Base-by-base conservation (phyloP, 2,329 filamentous ascomycete species). In the Calonectria crousiana region DNA sequence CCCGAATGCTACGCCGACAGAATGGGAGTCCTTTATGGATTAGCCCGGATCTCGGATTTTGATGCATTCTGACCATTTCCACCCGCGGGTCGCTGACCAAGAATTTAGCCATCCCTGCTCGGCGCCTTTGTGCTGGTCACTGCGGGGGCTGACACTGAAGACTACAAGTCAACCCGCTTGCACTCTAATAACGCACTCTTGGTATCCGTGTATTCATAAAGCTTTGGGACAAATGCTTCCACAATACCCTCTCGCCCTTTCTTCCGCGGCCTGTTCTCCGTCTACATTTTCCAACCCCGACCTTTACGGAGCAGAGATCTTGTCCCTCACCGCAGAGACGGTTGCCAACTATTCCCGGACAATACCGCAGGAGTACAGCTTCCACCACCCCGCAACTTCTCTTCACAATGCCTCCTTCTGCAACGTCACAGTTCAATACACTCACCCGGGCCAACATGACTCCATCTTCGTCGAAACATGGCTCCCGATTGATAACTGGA, bases 401-500 rank as follows among this genome's bases (percentile, higher is more conserved):
- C 32, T 67, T 16, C 51, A 62, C 4, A 62, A 67, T n/a, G 62
- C 52, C 6, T 51, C 51, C n/a, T 72, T 72, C 36, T 72, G 69
- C 52, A 72, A 72, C 38, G 69, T 72, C 11, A 72, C 69, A 5
- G 64, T 72, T 20, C 47, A 26, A 10, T 72, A 72, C 41, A 62
- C 69, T 8, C 69, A 72, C 41, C 62, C 69, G 14, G 69, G 69
- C 9, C 69, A 72, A 4, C n/a, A 32, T 20, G 69, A 72, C 20
- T 36, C 47, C 11, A 67, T 72, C 9, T 23, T 51, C 14, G 64
- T 67, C 5, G 62, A 72, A 41, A 53, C 38, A 34, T 69, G 67
- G 67, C 67, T 69, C 0, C 76, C 76, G 1, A 38, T 58, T 11
- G 41, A 70, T 11, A 58, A n/a, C 10, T 77, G 68, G 67, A 77